A percentile compares a stretch with the other conserved stretches of the same genome.
phyloP scores from a whole-genome alignment of 176 grass and related monocot genomes.

The Zoysia japonica region DNA sequence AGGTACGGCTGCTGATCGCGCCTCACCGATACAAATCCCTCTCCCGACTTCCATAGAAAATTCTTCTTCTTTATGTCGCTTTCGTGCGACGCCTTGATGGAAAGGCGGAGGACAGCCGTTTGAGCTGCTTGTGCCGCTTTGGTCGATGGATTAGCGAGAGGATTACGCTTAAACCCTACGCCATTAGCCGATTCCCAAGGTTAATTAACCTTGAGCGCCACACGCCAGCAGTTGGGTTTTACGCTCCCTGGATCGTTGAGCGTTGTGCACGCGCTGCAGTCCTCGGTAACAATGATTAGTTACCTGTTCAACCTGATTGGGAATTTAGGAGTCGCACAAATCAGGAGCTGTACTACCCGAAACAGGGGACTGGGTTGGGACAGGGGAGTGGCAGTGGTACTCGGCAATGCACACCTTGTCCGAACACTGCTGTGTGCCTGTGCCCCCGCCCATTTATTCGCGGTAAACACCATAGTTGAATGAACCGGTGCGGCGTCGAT shows the following conservation, averaged over 20 bases:
- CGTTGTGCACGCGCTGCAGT: too few relatives aligned
- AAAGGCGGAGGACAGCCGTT: background rate
- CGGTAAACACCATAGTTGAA: background rate
- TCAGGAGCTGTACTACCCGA: background rate
- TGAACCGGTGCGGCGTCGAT: constrained; percentile 29
- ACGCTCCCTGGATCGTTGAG: too few relatives aligned
- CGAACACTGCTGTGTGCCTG: too few relatives aligned
- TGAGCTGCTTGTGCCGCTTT: background rate
- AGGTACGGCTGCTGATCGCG: constrained; percentile 30
- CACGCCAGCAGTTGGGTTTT: too few relatives aligned
- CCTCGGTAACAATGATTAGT: background rate
- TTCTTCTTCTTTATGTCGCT: background rate
- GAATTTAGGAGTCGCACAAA: background rate
- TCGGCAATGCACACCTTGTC: background rate
- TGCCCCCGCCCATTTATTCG: too few relatives aligned
- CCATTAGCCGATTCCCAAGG: background rate
- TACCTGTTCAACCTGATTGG: background rate
- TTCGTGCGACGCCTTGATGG: background rate
- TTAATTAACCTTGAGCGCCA: too few relatives aligned
- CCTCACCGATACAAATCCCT: too few relatives aligned
- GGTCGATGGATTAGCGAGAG: background rate
- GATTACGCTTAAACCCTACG: constrained; percentile 29
- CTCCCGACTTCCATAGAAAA: background rate
- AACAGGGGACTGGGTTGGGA: background rate
- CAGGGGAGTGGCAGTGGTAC: background rate